Evolutionary conservation across 768 basidiomycete species (phyloP), one percentile per base, ranked within the genome.

Genomic region (Lentinula guzmanii): DNA sequence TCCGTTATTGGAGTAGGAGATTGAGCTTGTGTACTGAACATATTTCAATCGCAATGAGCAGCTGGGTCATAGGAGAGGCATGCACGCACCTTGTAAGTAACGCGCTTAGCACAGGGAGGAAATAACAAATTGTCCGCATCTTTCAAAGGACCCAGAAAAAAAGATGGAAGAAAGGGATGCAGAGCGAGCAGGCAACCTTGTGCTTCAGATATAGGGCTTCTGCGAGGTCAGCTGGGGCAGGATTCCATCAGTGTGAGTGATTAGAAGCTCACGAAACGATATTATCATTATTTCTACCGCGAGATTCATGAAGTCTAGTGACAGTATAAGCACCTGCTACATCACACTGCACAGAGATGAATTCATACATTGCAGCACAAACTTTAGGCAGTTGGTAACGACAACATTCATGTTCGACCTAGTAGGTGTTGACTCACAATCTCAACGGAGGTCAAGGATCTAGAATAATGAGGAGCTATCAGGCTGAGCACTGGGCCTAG

Each of bases 1-100:
- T 81, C 69, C 64, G 67, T 66, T n/a, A 58, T 51, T 48, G 66
- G 28, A 43, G 21, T 41, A 41, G 55, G 41, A 24, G 55, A 33
- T n/a, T 56, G 55, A 4, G 21, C 18, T 43, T 56, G 34, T 13
- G 43, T 41, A 33, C 55, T 56, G 41, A 31, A 33, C 7, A 11
- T 4, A 9, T 37, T 7, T 54, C 18, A 34, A 18, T 8, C 1
- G 13, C 11, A 9, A 54, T 39, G 34, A 52, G 4, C 31, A 21
- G n/a, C 3, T 21, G 34, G 9, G n/a, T 10, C 13, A 3, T 10
- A 52, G 11, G 24, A 37, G 6, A 18, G 28, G 28, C 28, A 28
- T 28, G 4, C 35, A 18, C 35, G 53, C 9, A 39, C 53, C 33
- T 54, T 37, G 53, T 18, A 16, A 54, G 53, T 11, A 16, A 54